Evolutionary conservation across 306 rosid species (phyloP).

Genomic region (Pterocarpus macrocarpus): DNA sequence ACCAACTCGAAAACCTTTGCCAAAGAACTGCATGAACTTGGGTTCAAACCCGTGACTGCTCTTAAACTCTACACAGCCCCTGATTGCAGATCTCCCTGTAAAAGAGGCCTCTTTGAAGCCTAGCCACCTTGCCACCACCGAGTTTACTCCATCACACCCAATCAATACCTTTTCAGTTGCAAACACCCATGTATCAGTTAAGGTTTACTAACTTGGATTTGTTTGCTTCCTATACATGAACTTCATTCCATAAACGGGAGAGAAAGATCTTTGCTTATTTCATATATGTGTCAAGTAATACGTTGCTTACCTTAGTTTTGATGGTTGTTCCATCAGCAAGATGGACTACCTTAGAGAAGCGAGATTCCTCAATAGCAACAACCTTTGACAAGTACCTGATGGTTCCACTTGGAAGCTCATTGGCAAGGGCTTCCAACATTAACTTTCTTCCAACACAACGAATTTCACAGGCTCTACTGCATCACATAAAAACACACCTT

Average conservation of each 20-base stretch:
- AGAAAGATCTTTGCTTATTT: neutral
- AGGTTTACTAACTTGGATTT: constrained; percentile 2
- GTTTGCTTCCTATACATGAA: neutral
- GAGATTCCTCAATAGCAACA: constrained; percentile 72
- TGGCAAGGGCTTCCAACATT: constrained; percentile 68
- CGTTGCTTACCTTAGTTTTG: constrained; percentile 63
- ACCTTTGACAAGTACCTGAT: constrained; percentile 76
- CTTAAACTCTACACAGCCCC: constrained; percentile 55
- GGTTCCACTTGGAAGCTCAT: constrained; percentile 74
- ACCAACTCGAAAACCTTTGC: constrained; percentile 69
- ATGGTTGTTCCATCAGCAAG: constrained; percentile 71
- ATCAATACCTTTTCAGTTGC: constrained; percentile 64
- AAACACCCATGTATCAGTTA: neutral
- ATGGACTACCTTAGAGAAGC: constrained; percentile 66
- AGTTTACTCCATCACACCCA: constrained; percentile 90
- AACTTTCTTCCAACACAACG: constrained; percentile 65
- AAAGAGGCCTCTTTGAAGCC: constrained; percentile 64
- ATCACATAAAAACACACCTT: neutral
- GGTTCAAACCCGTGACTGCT: constrained; percentile 54
- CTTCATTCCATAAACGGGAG: neutral
- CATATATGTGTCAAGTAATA: neutral
- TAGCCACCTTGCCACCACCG: constrained; percentile 75
- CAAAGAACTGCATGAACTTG: constrained; percentile 52
- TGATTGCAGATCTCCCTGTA: constrained; percentile 61
- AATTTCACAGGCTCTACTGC: constrained; percentile 56